phyloP scores from a whole-genome alignment of 306 rosid species.

The Hippophae tibetana region DNA sequence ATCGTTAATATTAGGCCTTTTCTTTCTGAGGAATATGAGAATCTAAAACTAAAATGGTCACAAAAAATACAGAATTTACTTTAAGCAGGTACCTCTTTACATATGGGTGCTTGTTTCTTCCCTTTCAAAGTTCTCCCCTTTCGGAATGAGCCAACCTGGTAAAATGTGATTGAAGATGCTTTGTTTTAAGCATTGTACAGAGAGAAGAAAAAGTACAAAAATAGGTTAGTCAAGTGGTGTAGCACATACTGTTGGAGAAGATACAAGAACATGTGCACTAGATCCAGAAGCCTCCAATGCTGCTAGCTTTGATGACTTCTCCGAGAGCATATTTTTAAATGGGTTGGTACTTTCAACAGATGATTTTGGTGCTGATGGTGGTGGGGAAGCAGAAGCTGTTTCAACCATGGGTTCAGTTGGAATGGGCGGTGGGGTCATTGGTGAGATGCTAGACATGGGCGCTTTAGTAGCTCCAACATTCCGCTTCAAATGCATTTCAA shows the following conservation, averaged over 20 bases:
- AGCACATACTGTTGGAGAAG: slow-evolving; percentile 65
- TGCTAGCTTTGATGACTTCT: slow-evolving; percentile 57
- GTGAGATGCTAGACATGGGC: slow-evolving; percentile 66
- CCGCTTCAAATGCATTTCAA: slow-evolving; percentile 93
- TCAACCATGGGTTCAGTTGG: slow-evolving; percentile 71
- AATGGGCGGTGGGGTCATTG: slow-evolving; percentile 64
- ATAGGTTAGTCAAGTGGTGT: background rate
- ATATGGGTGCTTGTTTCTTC: slow-evolving; percentile 71
- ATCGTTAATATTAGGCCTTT: too few relatives aligned
- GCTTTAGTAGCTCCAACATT: slow-evolving; percentile 55
- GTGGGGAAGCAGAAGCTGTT: slow-evolving; percentile 38
- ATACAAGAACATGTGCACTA: slow-evolving; percentile 42
- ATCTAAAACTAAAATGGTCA: background rate
- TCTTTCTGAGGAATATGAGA: background rate
- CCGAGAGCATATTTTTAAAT: slow-evolving; percentile 31
- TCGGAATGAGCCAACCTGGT: slow-evolving; percentile 78
- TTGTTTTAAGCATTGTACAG: slow-evolving; percentile 3
- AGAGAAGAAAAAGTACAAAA: slow-evolving; percentile 11
- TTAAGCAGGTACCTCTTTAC: slow-evolving; percentile 59
- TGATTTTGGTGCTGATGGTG: slow-evolving; percentile 49
- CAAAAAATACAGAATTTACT: slow-evolving; percentile 13
- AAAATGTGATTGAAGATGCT: slow-evolving; percentile 16
- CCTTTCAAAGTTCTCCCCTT: slow-evolving; percentile 82
- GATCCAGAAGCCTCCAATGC: slow-evolving; percentile 79
- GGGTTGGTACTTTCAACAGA: slow-evolving; percentile 51